Evolutionary conservation across 768 basidiomycete genomes (phyloP).

Genomic region (Tremella yokohamensis): DNA sequence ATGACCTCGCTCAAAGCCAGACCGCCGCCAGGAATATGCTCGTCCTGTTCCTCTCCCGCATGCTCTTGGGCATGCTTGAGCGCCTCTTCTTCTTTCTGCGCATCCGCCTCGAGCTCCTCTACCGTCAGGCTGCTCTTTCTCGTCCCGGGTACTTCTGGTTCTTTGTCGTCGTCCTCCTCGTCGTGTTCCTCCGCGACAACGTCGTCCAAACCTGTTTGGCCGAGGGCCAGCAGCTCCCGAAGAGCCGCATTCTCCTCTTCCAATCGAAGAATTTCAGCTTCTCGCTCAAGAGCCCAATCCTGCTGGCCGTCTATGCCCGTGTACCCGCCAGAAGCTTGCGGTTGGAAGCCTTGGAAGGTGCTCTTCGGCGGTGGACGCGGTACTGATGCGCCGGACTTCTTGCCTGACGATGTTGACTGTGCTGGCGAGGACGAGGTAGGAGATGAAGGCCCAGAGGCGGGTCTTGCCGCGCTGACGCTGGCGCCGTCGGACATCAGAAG

Average conservation of each 20-base stretch:
- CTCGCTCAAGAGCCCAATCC: slow-evolving; percentile 87
- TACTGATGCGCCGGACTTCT: slow-evolving; percentile 50
- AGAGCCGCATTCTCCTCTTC: slow-evolving; percentile 78
- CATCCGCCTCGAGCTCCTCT: slow-evolving; percentile 37
- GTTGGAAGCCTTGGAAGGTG: slow-evolving; percentile 30
- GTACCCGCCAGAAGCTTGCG: slow-evolving; percentile 47
- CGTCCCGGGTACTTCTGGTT: not conserved
- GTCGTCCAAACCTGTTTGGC: slow-evolving; percentile 11
- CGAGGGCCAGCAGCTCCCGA: slow-evolving; percentile 68
- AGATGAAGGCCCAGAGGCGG: slow-evolving; percentile 3
- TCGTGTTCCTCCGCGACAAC: slow-evolving; percentile 12
- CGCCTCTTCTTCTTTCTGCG: slow-evolving; percentile 29
- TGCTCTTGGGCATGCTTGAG: not conserved
- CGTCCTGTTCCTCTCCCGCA: no score
- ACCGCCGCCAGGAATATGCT: no score
- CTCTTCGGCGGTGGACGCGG: slow-evolving; percentile 47
- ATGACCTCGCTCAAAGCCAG: not conserved
- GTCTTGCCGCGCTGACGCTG: not conserved
- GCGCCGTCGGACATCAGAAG: slow-evolving; percentile 6
- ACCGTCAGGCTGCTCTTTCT: slow-evolving; percentile 36
- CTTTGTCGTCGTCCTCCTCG: slow-evolving; percentile 6
- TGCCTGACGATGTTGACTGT: slow-evolving; percentile 10
- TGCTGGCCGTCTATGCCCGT: slow-evolving; percentile 51
- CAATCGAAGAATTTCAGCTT: slow-evolving; percentile 76
- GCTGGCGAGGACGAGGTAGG: slow-evolving; percentile 21